Conservation (phyloP, 2,329 filamentous ascomycete species). For the Thermothelomyces thermophilus region DNA sequence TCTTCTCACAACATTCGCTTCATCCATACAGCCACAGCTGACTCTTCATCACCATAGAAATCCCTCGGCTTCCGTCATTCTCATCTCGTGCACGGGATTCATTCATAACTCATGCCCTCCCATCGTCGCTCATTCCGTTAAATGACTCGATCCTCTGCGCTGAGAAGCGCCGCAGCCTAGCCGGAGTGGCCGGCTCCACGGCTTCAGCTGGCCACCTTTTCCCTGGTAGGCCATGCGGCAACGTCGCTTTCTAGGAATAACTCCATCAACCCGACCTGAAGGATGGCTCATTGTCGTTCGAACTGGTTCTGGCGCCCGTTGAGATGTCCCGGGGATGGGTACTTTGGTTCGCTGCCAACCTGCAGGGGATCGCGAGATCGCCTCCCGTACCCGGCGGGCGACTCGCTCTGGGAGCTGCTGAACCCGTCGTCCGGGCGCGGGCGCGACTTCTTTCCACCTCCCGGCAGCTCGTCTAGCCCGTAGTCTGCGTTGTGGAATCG, state of each 20-base stretch:
- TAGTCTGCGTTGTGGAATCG: constrained; percentile 22
- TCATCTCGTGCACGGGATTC: constrained; percentile 8
- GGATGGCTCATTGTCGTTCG: constrained; percentile 10
- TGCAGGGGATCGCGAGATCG: constrained; percentile 17
- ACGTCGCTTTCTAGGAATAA: constrained; percentile 5
- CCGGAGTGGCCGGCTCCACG: no score
- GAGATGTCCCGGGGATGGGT: background rate
- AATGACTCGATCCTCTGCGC: background rate
- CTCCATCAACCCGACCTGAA: background rate
- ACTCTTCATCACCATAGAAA: background rate
- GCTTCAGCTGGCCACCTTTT: constrained; percentile 4
- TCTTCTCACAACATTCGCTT: no score
- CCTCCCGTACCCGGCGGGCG: constrained; percentile 9
- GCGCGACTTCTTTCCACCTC: background rate
- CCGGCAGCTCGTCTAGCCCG: constrained; percentile 20
- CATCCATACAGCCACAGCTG: background rate
- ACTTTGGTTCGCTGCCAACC: constrained; percentile 12
- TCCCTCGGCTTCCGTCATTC: background rate
- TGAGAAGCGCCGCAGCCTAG: no score
- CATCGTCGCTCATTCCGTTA: background rate
- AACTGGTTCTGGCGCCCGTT: constrained; percentile 17
- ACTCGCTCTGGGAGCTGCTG: constrained; percentile 10
- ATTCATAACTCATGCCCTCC: constrained; percentile 6
- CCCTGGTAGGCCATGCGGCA: constrained; percentile 12
- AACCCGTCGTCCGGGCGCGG: constrained; percentile 5